A percentile compares a stretch with the other conserved stretches of the same genome.
Evolutionary conservation across 73 alveolate genomes (phyloP).

Genomic region (Durusdinium trenchii): DNA sequence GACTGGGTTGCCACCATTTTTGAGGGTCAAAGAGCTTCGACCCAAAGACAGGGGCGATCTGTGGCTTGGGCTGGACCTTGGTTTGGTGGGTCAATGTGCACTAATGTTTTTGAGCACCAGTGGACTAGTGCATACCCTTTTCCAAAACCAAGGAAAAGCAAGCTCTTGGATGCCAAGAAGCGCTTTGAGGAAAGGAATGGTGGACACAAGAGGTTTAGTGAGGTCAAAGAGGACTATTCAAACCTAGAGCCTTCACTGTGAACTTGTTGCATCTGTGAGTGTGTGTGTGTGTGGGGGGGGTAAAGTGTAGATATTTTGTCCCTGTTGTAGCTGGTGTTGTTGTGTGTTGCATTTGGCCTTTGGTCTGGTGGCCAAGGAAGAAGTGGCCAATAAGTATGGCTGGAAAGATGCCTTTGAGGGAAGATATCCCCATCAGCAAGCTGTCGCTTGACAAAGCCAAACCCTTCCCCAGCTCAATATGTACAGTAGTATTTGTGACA

Average conservation of each 20-base stretch:
- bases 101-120: background rate
- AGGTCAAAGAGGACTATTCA: background rate
- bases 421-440: background rate
- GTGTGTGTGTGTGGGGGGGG: background rate
- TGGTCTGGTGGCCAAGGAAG: background rate
- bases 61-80: background rate
- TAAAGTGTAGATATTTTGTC: background rate
- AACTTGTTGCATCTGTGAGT: no score
- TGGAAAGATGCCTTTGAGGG: background rate
- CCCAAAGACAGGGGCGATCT: background rate
- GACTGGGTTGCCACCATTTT: conserved; percentile 26
- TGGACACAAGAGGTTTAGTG: background rate
- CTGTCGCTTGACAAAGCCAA: background rate
- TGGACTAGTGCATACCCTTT: no score
- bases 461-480: background rate
- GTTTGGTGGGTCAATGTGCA: background rate
- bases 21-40: background rate
- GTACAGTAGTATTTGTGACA: background rate
- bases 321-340: no score
- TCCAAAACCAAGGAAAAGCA: background rate
- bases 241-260: background rate
- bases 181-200: background rate
- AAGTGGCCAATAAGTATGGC: background rate
- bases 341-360: background rate
- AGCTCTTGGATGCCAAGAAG: background rate